phyloP scores from a whole-genome alignment of 805 yeast genomes.

The Saitoella complicata region DNA sequence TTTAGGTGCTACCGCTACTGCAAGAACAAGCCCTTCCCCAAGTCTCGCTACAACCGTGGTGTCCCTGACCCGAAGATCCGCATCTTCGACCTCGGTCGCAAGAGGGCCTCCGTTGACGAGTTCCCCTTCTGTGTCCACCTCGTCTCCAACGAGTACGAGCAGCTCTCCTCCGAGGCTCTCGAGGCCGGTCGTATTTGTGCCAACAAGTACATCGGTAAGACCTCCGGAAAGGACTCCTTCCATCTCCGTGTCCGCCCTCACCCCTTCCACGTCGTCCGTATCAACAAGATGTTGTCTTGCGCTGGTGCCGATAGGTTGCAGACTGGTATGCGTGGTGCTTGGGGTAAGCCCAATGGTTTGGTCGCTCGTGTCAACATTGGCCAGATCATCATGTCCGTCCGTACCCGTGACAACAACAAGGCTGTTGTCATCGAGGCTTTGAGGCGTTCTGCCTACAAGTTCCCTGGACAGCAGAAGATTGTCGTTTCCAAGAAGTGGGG shows the following conservation, averaged over 20 bases:
- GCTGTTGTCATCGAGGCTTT: constrained; percentile 96
- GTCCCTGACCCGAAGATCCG: constrained; percentile 99
- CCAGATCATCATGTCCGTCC: constrained; percentile 92
- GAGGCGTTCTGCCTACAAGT: constrained; percentile 99
- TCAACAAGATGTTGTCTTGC: constrained; percentile 99
- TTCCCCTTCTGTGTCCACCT: constrained; percentile 99
- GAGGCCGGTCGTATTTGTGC: constrained; percentile 99
- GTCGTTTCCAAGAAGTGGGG: constrained; percentile 99
- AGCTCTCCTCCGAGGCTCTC: constrained; percentile 97
- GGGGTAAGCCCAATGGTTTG: constrained; percentile 99
- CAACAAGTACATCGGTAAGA: constrained; percentile 96
- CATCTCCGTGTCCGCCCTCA: constrained; percentile 99
- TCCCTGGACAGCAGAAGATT: constrained; percentile 99
- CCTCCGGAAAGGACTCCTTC: constrained; percentile 98
- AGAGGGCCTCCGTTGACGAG: constrained; percentile 98
- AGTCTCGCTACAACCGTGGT: constrained; percentile 99
- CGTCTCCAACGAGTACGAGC: constrained; percentile 98
- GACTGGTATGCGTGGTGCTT: constrained; percentile 99
- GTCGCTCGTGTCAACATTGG: constrained; percentile 99
- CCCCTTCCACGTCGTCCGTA: constrained; percentile 99
- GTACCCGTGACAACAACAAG: constrained; percentile 97
- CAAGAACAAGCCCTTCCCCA: constrained; percentile 99
- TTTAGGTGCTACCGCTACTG: constrained; percentile 98
- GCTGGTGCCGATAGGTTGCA: constrained; percentile 99
- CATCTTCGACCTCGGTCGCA: constrained; percentile 98